phyloP scores from a whole-genome alignment of 2,329 filamentous ascomycete genomes.

The Pseudogymnoascus sp. region DNA sequence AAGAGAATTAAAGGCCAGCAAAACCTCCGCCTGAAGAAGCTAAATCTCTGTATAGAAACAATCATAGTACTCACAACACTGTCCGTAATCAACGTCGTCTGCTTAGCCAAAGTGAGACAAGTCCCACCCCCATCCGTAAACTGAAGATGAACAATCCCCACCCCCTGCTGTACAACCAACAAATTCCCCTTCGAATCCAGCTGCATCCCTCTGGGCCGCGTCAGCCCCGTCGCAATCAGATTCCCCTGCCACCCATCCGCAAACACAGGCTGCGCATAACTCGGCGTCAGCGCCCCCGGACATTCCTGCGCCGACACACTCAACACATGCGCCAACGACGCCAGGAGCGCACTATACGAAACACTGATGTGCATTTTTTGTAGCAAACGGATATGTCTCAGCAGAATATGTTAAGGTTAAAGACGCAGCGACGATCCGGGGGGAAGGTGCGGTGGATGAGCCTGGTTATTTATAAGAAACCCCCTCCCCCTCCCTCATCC shows the following conservation, averaged over 20 bases:
- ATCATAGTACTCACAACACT: constrained; percentile 13
- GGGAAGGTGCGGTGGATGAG: neutral
- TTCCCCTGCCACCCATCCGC: constrained; percentile 25
- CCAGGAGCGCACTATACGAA: neutral
- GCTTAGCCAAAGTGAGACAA: constrained; percentile 20
- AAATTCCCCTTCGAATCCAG: constrained; percentile 28
- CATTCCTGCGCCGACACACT: neutral
- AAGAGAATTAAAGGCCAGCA: neutral
- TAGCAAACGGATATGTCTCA: no score
- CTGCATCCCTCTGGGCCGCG: constrained; percentile 24
- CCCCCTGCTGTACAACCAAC: constrained; percentile 25
- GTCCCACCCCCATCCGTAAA: constrained; percentile 22
- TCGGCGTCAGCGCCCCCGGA: constrained; percentile 10
- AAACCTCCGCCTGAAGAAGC: neutral
- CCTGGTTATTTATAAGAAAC: neutral
- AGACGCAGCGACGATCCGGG: neutral
- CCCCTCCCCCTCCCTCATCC: no score
- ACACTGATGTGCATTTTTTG: neutral
- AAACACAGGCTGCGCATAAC: constrained; percentile 20
- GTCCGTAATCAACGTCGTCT: constrained; percentile 19
- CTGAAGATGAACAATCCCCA: constrained; percentile 23
- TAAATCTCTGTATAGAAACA: neutral
- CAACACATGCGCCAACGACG: neutral
- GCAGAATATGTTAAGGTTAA: neutral
- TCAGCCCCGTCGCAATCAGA: constrained; percentile 22